Base-by-base conservation (phyloP, 2,329 filamentous ascomycete genomes). In the Aspergillus jensenii region DNA sequence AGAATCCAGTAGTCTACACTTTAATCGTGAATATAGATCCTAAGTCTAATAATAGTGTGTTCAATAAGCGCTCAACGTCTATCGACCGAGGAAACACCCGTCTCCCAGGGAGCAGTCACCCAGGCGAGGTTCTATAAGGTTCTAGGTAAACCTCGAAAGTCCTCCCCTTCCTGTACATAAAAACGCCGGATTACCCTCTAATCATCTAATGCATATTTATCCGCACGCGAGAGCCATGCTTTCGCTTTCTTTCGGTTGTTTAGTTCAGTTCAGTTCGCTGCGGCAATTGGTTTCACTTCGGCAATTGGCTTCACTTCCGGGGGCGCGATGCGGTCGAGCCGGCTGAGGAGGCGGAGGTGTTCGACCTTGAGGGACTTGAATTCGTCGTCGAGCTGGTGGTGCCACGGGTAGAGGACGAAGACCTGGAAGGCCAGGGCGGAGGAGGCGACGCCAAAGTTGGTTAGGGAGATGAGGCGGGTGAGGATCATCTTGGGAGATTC, bases 391-490 rank as follows among this genome's bases (percentile, higher is more conserved):
- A 90, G 76, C 67, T 87, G 78, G 66, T 87, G 81, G 72, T 89
- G 87, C 87, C 87, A 89, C 1, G 87, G 87, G 71, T 89, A 89
- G 11, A 90, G 78, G 40, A 90, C 87, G 64, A 85, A 86, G 50
- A 89, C 84, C 73, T 89, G 87, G 71, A 90, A 90, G 37, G 78
- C 78, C 35, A 90, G 78, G 0, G 87, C 87, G 4, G 85, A 87
- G 31, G 81, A 81, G 53, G 86, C 87, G 59, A 90, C 84, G 62
- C 82, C 68, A 68, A 90, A 89, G 76, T 90, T 88, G 60, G 84
- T 86, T 60, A 87, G 64, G 11, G 85, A 87, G 61, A 88, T 78
- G 19, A 76, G 71, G 59, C 81, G 80, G 0, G 80, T 79, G 21
- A 79, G 40, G 5, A 17, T 58, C 77, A 81, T 80, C 2, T 23